phyloP scores from a whole-genome alignment of 225 moss, liverwort and hornwort species.

The Straminergon stramineum region DNA sequence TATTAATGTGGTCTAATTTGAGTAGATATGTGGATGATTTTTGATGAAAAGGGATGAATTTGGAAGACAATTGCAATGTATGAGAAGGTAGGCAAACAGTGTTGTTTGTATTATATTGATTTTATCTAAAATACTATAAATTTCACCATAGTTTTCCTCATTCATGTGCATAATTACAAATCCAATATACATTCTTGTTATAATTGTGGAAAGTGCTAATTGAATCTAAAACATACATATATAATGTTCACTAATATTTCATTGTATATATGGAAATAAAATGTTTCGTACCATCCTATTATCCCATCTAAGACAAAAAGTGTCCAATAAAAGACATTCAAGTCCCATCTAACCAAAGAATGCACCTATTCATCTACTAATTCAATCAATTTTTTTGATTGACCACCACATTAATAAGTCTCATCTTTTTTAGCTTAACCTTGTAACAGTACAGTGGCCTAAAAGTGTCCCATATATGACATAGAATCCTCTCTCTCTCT shows the following conservation, averaged over 20 bases:
- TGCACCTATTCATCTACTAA: not conserved
- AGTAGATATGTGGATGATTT: not conserved
- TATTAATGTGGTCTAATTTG: not conserved
- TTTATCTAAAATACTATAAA: not conserved
- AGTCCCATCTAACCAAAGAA: accelerated
- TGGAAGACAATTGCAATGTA: not conserved
- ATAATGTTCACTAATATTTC: not conserved
- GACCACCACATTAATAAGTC: not conserved
- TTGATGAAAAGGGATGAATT: not conserved
- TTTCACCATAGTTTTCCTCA: not conserved
- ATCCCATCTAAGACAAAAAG: not conserved
- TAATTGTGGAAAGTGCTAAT: accelerated
- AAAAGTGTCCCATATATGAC: accelerated
- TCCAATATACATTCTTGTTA: not conserved
- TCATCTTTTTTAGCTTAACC: accelerated
- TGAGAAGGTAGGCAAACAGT: not conserved
- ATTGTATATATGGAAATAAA: not conserved
- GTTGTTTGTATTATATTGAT: not conserved
- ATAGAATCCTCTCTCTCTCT: not conserved
- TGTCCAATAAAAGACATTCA: not conserved
- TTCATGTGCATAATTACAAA: not conserved
- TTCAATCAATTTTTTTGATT: not conserved
- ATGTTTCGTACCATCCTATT: too few relatives aligned
- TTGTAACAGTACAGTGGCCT: accelerated
- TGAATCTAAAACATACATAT: not conserved